These are phyloP conservation scores for Pisolithus thermaeus DNA, from an alignment of 1,284 basidiomycete species.

Conservation along the genomic window DNA sequence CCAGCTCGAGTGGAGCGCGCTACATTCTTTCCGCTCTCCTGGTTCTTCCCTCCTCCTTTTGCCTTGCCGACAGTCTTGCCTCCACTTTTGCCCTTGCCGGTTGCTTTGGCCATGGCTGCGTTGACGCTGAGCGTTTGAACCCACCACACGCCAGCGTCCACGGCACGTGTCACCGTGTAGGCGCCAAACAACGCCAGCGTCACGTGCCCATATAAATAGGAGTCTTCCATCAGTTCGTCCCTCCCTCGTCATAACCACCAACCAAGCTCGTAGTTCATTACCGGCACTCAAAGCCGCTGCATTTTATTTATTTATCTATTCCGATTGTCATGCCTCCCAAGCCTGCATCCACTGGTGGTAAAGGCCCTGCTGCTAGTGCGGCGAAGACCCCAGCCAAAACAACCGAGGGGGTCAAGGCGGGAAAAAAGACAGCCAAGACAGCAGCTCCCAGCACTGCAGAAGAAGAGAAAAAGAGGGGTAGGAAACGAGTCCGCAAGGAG, in stretches of 20 bases:
- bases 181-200: conserved; percentile 36
- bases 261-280: conserved; percentile 6
- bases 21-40: conserved; percentile 41
- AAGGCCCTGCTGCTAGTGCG: conserved; percentile 73
- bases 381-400: conserved; percentile 76
- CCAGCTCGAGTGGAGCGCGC: conserved; percentile 83
- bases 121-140: conserved; percentile 6
- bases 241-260: conserved; percentile 18
- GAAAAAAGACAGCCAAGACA: conserved; percentile 79
- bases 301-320: conserved; percentile 10
- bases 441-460: conserved; percentile 45
- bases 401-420: conserved; percentile 65
- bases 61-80: conserved; percentile 35
- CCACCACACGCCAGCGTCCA: conserved; percentile 12
- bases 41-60: conserved; percentile 44
- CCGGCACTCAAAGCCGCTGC: neutral
- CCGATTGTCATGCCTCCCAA: conserved; percentile 63
- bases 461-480: conserved; percentile 81
- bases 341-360: conserved; percentile 78
- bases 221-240: conserved; percentile 7
- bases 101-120: conserved; percentile 26
- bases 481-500: conserved; percentile 86
- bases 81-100: conserved; percentile 38
- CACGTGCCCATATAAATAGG: conserved; percentile 39
- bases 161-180: neutral